Percentiles rank a stretch among this genome's conserved stretches.
These are phyloP conservation scores for Penicillium sp. DNA, from an alignment of 2,329 filamentous ascomycete species.

Conservation along the genomic window DNA sequence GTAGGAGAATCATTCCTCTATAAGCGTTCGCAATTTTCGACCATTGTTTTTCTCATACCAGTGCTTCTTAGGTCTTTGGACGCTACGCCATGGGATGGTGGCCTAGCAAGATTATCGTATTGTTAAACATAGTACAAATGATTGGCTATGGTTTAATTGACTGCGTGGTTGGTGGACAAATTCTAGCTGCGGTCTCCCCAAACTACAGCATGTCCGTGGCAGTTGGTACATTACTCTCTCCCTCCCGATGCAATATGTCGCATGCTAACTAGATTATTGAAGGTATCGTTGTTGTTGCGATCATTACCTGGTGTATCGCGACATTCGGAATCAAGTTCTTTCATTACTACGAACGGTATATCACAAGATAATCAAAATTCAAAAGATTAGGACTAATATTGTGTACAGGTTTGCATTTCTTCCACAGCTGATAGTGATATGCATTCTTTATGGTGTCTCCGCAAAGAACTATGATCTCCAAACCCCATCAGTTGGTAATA, in stretches of 20 bases:
- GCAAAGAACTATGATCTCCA: constrained; percentile 57
- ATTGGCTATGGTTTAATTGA: constrained; percentile 62
- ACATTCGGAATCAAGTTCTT: constrained; percentile 66
- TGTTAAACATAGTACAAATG: constrained; percentile 61
- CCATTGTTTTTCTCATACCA: background rate
- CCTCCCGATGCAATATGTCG: background rate
- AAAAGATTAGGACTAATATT: background rate
- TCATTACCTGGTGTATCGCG: constrained; percentile 61
- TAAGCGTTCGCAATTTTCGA: background rate
- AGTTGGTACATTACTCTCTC: constrained; percentile 47
- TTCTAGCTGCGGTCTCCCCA: constrained; percentile 61
- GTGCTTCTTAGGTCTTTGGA: constrained; percentile 46
- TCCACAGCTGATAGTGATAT: constrained; percentile 58
- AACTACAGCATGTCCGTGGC: constrained; percentile 58
- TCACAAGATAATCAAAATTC: background rate
- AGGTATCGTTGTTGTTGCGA: constrained; percentile 59
- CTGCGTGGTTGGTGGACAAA: constrained; percentile 64
- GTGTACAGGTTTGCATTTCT: constrained; percentile 56
- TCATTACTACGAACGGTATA: constrained; percentile 62
- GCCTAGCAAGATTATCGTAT: constrained; percentile 59
- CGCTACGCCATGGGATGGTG: constrained; percentile 64
- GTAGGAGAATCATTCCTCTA: constrained; percentile 24
- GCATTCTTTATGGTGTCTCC: constrained; percentile 60
- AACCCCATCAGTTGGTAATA: constrained; percentile 49
- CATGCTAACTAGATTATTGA: constrained; percentile 7